Conservation (phyloP, 768 basidiomycete genomes). For the Pilatotrama ljubarskyi region DNA sequence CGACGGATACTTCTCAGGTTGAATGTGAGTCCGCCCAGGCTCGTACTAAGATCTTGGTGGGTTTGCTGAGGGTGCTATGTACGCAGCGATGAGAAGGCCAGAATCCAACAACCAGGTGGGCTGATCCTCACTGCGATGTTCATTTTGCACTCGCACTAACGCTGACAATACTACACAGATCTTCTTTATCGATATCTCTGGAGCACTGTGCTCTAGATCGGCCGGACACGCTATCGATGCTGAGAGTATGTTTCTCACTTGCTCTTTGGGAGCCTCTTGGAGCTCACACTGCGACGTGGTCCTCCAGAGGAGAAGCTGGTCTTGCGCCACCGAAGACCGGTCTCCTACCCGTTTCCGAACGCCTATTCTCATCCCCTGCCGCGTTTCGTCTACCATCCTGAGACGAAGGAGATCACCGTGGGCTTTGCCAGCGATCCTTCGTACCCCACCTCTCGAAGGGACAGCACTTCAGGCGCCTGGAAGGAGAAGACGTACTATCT, state of each 20-base stretch:
- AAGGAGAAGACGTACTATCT: constrained; percentile 59
- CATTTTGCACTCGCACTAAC: background rate
- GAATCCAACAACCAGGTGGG: constrained; percentile 72
- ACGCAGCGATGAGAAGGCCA: constrained; percentile 63
- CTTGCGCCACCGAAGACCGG: constrained; percentile 73
- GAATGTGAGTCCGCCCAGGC: constrained; percentile 50
- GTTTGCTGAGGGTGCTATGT: background rate
- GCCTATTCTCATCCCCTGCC: constrained; percentile 75
- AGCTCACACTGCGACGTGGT: background rate
- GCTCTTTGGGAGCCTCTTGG: background rate
- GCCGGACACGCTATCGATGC: constrained; percentile 84
- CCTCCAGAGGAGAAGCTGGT: constrained; percentile 61
- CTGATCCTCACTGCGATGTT: constrained; percentile 6
- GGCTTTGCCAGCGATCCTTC: constrained; percentile 64
- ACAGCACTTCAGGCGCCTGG: constrained; percentile 42
- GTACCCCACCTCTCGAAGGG: constrained; percentile 44
- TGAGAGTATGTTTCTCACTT: constrained; percentile 49
- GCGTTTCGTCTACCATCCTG: constrained; percentile 57
- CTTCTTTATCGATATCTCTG: constrained; percentile 80
- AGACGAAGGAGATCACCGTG: constrained; percentile 59
- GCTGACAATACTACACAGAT: constrained; percentile 53
- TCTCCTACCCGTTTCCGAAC: constrained; percentile 79
- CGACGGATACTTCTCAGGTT: constrained; percentile 75
- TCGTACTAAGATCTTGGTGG: background rate
- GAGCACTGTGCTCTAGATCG: constrained; percentile 73